Percentiles rank a stretch among this genome's conserved stretches.
Evolutionary conservation across 208 protist genomes (phyloP).

Genomic region (Acanthamoeba royreba): DNA sequence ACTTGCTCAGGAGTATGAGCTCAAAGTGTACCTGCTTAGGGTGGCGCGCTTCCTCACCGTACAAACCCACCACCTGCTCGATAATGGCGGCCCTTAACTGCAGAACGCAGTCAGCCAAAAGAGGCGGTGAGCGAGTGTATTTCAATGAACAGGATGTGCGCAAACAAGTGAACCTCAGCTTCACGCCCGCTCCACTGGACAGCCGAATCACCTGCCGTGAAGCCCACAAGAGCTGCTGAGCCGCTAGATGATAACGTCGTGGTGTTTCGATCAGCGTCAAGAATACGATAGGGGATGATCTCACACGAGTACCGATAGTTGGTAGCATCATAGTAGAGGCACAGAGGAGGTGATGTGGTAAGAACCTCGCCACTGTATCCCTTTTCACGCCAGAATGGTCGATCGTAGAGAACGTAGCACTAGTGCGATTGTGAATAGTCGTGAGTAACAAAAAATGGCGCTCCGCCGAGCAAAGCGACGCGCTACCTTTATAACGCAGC

Average conservation of each 20-base stretch:
- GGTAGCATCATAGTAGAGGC: constrained; percentile 18
- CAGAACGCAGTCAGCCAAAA: not conserved
- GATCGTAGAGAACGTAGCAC: not conserved
- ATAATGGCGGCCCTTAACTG: not conserved
- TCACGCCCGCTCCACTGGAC: constrained; percentile 5
- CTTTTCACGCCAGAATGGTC: constrained; percentile 1
- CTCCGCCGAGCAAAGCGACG: too few relatives aligned
- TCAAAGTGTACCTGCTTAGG: not conserved
- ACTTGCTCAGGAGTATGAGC: not conserved
- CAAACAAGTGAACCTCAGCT: not conserved
- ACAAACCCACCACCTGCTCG: not conserved
- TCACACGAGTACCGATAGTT: not conserved
- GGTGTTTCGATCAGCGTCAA: too few relatives aligned
- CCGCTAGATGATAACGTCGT: not conserved
- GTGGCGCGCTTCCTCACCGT: not conserved
- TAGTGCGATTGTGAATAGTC: too few relatives aligned
- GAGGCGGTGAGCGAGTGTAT: not conserved
- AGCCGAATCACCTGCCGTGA: not conserved
- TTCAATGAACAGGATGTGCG: not conserved
- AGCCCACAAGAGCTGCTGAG: not conserved
- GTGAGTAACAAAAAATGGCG: too few relatives aligned
- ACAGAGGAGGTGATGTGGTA: not conserved
- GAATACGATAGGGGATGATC: not conserved
- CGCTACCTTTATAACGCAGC: constrained; percentile 62
- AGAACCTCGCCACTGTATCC: constrained; percentile 8